These are phyloP conservation scores for Arthrinium phaeospermum DNA, from an alignment of 2,329 filamentous ascomycete species.

Conservation along the genomic window DNA sequence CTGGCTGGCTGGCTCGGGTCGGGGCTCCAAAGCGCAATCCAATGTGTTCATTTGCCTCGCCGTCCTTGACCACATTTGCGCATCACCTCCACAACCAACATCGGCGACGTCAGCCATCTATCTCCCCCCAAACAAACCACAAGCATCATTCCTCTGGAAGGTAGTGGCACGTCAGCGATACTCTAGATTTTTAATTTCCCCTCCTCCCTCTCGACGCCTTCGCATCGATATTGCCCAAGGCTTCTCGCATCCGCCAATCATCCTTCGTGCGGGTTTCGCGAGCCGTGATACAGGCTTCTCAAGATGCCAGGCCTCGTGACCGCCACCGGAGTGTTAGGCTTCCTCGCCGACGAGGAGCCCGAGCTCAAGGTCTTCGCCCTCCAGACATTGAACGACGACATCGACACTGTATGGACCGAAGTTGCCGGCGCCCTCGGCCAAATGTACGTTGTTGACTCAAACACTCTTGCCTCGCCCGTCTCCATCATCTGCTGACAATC, in stretches of 20 bases:
- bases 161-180: conserved; percentile 4
- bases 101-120: conserved; percentile 17
- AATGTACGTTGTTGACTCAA: conserved; percentile 65
- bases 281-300: conserved; percentile 21
- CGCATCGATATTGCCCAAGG: not conserved
- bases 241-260: conserved; percentile 1
- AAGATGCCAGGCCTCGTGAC: conserved; percentile 92
- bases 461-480: not conserved
- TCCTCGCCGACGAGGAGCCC: conserved; percentile 91
- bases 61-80: conserved; percentile 9
- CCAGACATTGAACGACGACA: conserved; percentile 93
- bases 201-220: not conserved
- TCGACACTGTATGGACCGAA: conserved; percentile 97
- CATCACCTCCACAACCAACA: conserved; percentile 7
- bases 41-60: conserved; percentile 16
- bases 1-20: not conserved
- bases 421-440: conserved; percentile 90
- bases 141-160: conserved; percentile 16
- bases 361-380: conserved; percentile 95
- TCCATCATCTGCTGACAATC: not conserved
- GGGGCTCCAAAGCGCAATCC: conserved; percentile 4
- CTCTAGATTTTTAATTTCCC: not conserved
- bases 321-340: conserved; percentile 92
- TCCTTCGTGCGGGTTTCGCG: conserved; percentile 1
- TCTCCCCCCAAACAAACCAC: not conserved